Base-by-base conservation (phyloP, 1,284 basidiomycete species). In the Phellopilus nigrolimitatus region DNA sequence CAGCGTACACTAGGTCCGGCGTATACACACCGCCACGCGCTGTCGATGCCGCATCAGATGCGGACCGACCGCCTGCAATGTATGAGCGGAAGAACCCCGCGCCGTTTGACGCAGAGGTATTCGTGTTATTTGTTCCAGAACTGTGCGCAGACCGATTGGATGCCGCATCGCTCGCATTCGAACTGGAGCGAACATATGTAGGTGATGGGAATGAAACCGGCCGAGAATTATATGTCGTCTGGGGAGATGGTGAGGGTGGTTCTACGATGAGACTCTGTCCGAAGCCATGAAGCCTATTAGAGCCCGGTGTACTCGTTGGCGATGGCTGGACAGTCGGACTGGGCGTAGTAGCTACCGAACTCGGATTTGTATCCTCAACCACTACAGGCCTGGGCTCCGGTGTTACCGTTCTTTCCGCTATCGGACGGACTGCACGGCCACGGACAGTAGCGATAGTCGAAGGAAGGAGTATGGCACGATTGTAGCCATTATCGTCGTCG, bases 1-100 rank as follows among this genome's bases (percentile, higher is more conserved):
- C 86, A 2, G 86, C 84, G 57, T 76, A 87, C 54, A 84, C 74
- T 43, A 87, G 70, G 60, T 88, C 86, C 13, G 85, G 84, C 4
- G 85, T 88, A 62, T 81, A 68, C 13, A 78, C 74, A 30, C 82
- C 83, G 57, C 75, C 76, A 53, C 71, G 73, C 39, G 73, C 65
- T 36, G 71, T 64, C 2, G 68, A 64, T 12, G 66, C 63, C 2
- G 66, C 60, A 21, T 66, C 62, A 27, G 80, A 77, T 36, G 47
- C 19, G n/a, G 47, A 51, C 40, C 37, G 44, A 30, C 36, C 30
- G 10, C 22, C 45, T 24, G 44, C 31, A 54, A n/a, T n/a, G n/a
- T 81, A 83, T 27, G 75, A 73, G 15, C 79, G 74, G 64, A 83
- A 86, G 63, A 84, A 87, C 0, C 57, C 64, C 3, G 75, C 76